A percentile compares a stretch with the other conserved stretches of the same genome.
phyloP scores from a whole-genome alignment of 164 flowering plant species.

The Berberis thunbergii region DNA sequence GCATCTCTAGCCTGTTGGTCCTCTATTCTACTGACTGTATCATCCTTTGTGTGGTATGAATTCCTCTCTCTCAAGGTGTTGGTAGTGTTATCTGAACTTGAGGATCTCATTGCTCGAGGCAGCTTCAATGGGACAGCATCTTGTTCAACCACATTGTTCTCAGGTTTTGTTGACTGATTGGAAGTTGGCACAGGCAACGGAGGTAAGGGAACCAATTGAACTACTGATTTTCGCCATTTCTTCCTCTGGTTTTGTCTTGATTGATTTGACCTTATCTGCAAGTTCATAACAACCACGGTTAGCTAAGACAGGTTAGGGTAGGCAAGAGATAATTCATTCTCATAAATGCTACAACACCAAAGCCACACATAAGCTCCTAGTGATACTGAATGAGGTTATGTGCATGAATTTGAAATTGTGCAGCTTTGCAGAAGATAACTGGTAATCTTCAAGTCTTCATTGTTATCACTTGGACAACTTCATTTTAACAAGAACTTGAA shows the following conservation, averaged over 20 bases:
- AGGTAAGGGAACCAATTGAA: constrained; percentile 70
- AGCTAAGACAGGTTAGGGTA: neutral
- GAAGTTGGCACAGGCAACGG: constrained; percentile 45
- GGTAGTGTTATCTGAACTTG: constrained; percentile 21
- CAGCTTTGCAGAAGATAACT: too few relatives aligned
- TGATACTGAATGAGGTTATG: neutral
- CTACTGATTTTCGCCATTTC: constrained; percentile 55
- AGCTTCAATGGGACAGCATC: constrained; percentile 40
- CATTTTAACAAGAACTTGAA: too few relatives aligned
- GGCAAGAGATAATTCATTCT: neutral
- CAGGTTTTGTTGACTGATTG: constrained; percentile 22
- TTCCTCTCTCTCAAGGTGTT: constrained; percentile 65
- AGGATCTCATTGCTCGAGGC: constrained; percentile 73
- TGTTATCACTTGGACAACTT: too few relatives aligned
- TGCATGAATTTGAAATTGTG: too few relatives aligned
- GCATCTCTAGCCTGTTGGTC: neutral
- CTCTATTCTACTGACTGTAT: constrained; percentile 28
- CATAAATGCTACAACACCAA: neutral
- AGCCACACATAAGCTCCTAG: neutral
- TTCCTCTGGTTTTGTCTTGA: constrained; percentile 61
- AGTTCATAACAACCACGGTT: neutral
- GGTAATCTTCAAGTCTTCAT: too few relatives aligned
- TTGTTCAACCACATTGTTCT: constrained; percentile 19
- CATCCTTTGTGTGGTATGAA: constrained; percentile 28
- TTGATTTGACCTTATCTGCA: constrained; percentile 56